Conservation (phyloP, 371 early-diverging fungal species). For the Apophysomyces variabilis region DNA sequence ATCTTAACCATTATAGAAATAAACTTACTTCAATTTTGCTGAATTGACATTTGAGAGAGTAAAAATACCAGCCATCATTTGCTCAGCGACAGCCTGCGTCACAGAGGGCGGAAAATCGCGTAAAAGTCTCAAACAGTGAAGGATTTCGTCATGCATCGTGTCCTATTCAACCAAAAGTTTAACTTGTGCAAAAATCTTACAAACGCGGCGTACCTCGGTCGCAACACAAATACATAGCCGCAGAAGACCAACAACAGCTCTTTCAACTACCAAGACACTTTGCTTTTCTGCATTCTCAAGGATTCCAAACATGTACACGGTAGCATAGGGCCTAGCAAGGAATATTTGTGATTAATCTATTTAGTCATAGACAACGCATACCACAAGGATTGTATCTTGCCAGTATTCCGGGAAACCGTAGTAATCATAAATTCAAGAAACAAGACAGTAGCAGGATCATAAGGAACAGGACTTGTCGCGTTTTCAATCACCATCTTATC, state of each 20-base stretch:
- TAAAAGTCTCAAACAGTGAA: slow-evolving; percentile 66
- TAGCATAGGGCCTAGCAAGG: slow-evolving; percentile 63
- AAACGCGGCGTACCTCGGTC: slow-evolving; percentile 55
- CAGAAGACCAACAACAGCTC: slow-evolving; percentile 78
- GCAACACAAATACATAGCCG: slow-evolving; percentile 73
- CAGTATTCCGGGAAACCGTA: slow-evolving; percentile 75
- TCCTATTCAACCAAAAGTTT: slow-evolving; percentile 24
- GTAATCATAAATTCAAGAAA: slow-evolving; percentile 79
- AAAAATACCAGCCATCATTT: slow-evolving; percentile 81
- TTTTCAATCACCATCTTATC: slow-evolving; percentile 39
- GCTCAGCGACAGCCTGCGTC: slow-evolving; percentile 73
- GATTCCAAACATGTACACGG: slow-evolving; percentile 69
- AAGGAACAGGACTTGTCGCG: slow-evolving; percentile 50
- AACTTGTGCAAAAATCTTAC: background rate
- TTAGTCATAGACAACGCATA: slow-evolving; percentile 24
- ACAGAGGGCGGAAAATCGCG: slow-evolving; percentile 68
- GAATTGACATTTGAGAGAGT: slow-evolving; percentile 58
- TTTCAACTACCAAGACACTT: slow-evolving; percentile 72
- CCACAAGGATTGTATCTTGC: slow-evolving; percentile 68
- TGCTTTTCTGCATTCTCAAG: slow-evolving; percentile 72
- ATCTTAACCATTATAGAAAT: background rate
- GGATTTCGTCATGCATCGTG: slow-evolving; percentile 64
- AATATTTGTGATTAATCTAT: slow-evolving; percentile 14
- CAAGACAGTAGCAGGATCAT: slow-evolving; percentile 73
- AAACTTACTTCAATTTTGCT: slow-evolving; percentile 49